A percentile compares a stretch with the other conserved stretches of the same genome.
Conservation (phyloP, 148 eudicot genomes). For the Polygonum maritimum region DNA sequence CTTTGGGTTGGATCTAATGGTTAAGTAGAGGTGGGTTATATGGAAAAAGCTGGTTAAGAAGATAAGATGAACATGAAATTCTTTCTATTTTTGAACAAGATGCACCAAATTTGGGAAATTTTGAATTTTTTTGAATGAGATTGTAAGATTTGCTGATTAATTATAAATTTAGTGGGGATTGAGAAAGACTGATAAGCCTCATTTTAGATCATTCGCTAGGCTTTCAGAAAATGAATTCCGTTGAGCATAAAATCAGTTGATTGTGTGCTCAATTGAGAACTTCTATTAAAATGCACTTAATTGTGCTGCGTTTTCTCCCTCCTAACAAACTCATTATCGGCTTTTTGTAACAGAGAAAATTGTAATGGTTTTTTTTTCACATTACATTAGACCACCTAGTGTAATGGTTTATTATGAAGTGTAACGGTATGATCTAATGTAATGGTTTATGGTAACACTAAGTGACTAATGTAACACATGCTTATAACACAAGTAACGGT, state of each 20-base stretch:
- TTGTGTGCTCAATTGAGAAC: neutral
- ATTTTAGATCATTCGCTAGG: neutral
- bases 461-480: no score
- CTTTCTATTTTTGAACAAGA: neutral
- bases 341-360: neutral
- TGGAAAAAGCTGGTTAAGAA: neutral
- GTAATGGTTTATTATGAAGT: no score
- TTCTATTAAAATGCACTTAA: neutral
- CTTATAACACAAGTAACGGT: no score
- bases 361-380: no score
- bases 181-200: neutral
- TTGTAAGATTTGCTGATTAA: neutral
- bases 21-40: no score
- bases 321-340: neutral
- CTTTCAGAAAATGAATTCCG: neutral
- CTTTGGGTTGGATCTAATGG: no score
- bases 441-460: no score
- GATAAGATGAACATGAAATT: neutral
- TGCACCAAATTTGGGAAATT: neutral
- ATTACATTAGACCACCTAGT: no score
- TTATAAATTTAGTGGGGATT: neutral
- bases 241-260: neutral
- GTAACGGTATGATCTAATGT: no score
- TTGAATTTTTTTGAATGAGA: neutral
- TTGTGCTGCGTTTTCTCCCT: constrained; percentile 1